These are phyloP conservation scores for Arthroderma uncinatum DNA, from an alignment of 2,329 filamentous ascomycete genomes.

Conservation along the genomic window DNA sequence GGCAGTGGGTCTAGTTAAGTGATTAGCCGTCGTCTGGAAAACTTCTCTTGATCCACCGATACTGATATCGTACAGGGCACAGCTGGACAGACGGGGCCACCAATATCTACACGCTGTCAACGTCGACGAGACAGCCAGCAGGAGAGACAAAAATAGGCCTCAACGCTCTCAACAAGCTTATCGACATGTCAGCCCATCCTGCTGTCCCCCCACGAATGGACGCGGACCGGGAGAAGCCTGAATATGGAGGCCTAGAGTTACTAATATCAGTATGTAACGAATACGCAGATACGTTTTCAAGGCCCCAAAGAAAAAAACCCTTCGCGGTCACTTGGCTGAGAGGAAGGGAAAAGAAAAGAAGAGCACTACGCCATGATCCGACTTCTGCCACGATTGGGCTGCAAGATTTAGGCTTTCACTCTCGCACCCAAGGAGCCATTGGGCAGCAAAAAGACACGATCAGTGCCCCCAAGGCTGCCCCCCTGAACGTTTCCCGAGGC, in stretches of 20 bases:
- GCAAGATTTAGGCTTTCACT: background rate
- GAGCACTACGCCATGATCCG: background rate
- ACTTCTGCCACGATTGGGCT: slow-evolving; percentile 3
- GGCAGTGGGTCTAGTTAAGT: background rate
- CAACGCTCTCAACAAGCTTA: background rate
- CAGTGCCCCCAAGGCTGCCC: background rate
- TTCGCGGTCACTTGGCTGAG: background rate
- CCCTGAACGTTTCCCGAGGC: background rate
- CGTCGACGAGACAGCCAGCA: background rate
- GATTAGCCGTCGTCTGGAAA: slow-evolving; percentile 1
- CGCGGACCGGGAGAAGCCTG: background rate
- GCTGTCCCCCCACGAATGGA: background rate
- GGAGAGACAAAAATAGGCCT: background rate
- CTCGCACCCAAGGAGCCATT: slow-evolving; percentile 4
- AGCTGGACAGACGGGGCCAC: too few species aligned
- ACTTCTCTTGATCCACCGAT: slow-evolving; percentile 3
- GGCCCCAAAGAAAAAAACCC: background rate
- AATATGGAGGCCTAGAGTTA: background rate
- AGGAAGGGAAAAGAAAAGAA: background rate
- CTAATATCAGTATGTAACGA: background rate
- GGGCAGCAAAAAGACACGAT: slow-evolving; percentile 1
- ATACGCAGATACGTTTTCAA: background rate
- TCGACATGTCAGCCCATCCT: background rate
- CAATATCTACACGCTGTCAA: too few species aligned
- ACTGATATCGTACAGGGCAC: too few species aligned